Percentiles rank a stretch among this genome's conserved stretches.
These are phyloP conservation scores for Penicillium alfredii DNA, from an alignment of 495 filamentous ascomycete genomes.

Conservation along the genomic window DNA sequence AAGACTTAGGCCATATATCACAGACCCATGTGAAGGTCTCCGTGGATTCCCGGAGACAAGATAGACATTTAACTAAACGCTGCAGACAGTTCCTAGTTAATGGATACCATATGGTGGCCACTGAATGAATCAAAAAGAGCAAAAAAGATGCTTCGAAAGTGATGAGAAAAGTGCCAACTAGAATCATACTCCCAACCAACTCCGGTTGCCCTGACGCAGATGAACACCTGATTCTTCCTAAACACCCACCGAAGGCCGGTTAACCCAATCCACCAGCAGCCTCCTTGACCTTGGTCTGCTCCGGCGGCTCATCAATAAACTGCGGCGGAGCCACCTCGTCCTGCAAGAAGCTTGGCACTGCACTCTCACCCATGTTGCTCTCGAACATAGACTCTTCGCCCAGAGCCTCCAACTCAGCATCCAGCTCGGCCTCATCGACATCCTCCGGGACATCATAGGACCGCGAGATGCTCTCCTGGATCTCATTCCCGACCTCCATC, in stretches of 20 bases:
- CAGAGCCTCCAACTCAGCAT: slow-evolving; percentile 92
- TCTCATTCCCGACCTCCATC: slow-evolving; percentile 97
- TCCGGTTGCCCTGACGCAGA: slow-evolving; percentile 12
- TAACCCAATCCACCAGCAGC: slow-evolving; percentile 38
- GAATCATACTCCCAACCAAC: slow-evolving; percentile 11
- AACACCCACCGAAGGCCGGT: slow-evolving; percentile 5
- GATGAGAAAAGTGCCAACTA: neutral
- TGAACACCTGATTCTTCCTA: slow-evolving; percentile 3
- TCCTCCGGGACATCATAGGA: slow-evolving; percentile 96
- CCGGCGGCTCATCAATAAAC: slow-evolving; percentile 80
- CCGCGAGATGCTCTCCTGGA: slow-evolving; percentile 89
- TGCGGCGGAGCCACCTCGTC: slow-evolving; percentile 74
- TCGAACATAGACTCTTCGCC: slow-evolving; percentile 83
- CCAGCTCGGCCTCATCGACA: slow-evolving; percentile 94
- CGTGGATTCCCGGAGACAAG: too few relatives aligned
- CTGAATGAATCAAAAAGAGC: too few relatives aligned
- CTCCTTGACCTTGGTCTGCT: slow-evolving; percentile 73
- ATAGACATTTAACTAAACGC: neutral
- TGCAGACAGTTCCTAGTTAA: too few relatives aligned
- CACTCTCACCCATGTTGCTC: slow-evolving; percentile 50
- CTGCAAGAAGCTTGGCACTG: slow-evolving; percentile 79
- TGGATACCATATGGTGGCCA: too few relatives aligned
- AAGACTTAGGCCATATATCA: neutral
- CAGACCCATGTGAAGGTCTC: too few relatives aligned
- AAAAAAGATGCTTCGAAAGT: slow-evolving; percentile 1